phyloP scores from a whole-genome alignment of 2,329 filamentous ascomycete species.

The Myrmaecium sp. region DNA sequence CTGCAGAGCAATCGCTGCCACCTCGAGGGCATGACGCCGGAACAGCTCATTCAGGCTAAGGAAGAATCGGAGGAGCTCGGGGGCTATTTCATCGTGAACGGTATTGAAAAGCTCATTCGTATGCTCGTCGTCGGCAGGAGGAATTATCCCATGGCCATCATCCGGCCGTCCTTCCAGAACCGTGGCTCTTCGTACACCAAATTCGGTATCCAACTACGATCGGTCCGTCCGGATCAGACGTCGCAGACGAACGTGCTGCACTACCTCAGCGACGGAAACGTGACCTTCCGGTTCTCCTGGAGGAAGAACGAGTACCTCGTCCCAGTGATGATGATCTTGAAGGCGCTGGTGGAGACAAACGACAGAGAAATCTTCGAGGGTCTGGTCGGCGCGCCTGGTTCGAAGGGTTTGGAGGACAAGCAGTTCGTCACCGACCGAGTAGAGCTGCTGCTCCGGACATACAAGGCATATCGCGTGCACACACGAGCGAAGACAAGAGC shows the following conservation, averaged over 20 bases:
- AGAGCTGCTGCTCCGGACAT: conserved; percentile 78
- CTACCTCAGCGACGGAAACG: conserved; percentile 87
- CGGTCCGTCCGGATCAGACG: conserved; percentile 89
- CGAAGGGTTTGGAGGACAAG: conserved; percentile 67
- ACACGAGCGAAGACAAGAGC: conserved; percentile 65
- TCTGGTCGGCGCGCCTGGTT: conserved; percentile 62
- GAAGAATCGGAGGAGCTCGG: conserved; percentile 94
- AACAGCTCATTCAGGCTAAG: conserved; percentile 66
- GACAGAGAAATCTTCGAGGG: conserved; percentile 92
- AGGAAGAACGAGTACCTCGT: conserved; percentile 94
- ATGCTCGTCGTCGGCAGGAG: conserved; percentile 78
- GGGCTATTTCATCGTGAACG: conserved; percentile 95
- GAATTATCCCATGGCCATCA: conserved; percentile 91
- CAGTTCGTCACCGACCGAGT: conserved; percentile 84
- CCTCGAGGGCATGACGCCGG: conserved; percentile 69
- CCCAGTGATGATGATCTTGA: conserved; percentile 90
- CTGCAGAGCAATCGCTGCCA: conserved; percentile 73
- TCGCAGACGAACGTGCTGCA: conserved; percentile 95
- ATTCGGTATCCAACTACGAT: conserved; percentile 80
- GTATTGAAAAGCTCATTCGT: conserved; percentile 91
- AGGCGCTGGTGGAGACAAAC: conserved; percentile 88
- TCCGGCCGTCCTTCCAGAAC: conserved; percentile 75
- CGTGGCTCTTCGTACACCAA: conserved; percentile 78
- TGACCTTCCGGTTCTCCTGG: conserved; percentile 96
- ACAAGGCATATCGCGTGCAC: conserved; percentile 79